Evolutionary conservation across 331 rosid genomes (phyloP).

Genomic region (Phaseolus coccineus): DNA sequence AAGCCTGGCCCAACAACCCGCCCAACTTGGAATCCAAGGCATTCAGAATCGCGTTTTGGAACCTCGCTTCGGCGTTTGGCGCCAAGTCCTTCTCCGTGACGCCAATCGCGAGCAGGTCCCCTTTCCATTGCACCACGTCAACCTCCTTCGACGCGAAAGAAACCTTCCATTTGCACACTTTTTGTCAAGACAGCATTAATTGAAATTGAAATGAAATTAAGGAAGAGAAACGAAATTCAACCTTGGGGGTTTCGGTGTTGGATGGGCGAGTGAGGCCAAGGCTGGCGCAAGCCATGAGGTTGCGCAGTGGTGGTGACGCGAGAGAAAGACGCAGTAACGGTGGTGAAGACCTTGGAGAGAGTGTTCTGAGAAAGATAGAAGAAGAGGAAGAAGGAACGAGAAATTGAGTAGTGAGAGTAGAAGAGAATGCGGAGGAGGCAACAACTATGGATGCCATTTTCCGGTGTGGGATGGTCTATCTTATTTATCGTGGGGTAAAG

Average conservation of each 20-base stretch:
- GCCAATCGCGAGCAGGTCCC: slow-evolving; percentile 81
- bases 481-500: slow-evolving; percentile 46
- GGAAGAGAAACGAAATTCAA: not conserved
- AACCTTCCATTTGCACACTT: slow-evolving; percentile 55
- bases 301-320: slow-evolving; percentile 49
- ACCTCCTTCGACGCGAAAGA: slow-evolving; percentile 71
- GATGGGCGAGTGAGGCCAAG: slow-evolving; percentile 91
- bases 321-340: slow-evolving; percentile 45
- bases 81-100: slow-evolving; percentile 79
- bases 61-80: slow-evolving; percentile 62
- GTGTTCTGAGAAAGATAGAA: slow-evolving; percentile 48
- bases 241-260: slow-evolving; percentile 62
- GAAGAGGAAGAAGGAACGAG: slow-evolving; percentile 44
- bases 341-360: slow-evolving; percentile 23
- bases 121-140: slow-evolving; percentile 81
- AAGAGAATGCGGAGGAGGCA: slow-evolving; percentile 40
- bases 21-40: slow-evolving; percentile 71
- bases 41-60: slow-evolving; percentile 66
- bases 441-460: slow-evolving; percentile 61
- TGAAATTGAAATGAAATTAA: not conserved
- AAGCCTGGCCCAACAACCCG: slow-evolving; percentile 75
- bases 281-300: slow-evolving; percentile 72
- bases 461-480: slow-evolving; percentile 27
- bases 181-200: not conserved
- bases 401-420: slow-evolving; percentile 29